Percentiles rank a stretch among this genome's conserved stretches.
Conservation (phyloP, 371 early-diverging fungal species). For the Mortierella polycephala region DNA sequence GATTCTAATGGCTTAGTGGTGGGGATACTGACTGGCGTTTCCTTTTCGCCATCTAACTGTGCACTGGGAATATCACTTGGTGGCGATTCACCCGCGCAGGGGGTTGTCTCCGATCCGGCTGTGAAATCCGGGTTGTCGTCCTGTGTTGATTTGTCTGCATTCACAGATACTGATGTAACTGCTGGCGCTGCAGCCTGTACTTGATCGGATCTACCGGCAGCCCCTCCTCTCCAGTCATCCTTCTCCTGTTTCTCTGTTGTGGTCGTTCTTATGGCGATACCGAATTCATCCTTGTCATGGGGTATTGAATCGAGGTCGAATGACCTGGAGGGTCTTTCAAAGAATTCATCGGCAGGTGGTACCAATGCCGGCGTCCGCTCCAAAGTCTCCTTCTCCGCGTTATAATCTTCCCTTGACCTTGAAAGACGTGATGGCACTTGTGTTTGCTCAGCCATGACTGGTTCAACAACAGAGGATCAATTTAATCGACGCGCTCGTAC, state of each 20-base stretch:
- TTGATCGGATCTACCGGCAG: not conserved
- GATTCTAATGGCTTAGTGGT: too few relatives aligned
- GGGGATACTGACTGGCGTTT: too few relatives aligned
- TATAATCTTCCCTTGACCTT: not conserved
- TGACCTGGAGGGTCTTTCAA: constrained; percentile 12
- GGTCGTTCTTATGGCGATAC: constrained; percentile 1
- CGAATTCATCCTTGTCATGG: constrained; percentile 16
- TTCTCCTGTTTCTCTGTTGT: not conserved
- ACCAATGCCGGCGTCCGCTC: constrained; percentile 13
- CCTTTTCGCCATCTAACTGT: too few relatives aligned
- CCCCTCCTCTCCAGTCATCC: not conserved
- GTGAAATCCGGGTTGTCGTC: too few relatives aligned
- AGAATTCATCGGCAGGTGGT: constrained; percentile 11
- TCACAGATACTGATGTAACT: too few relatives aligned
- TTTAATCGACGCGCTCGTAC: too few relatives aligned
- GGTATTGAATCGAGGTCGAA: constrained; percentile 14
- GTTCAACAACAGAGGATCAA: not conserved
- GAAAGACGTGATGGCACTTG: constrained; percentile 14
- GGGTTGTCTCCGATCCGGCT: too few relatives aligned
- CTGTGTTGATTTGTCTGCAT: too few relatives aligned
- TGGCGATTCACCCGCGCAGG: too few relatives aligned
- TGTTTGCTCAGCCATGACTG: constrained; percentile 15
- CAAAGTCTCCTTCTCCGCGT: constrained; percentile 5
- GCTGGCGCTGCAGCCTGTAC: too few relatives aligned
- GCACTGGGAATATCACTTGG: too few relatives aligned